Percentiles rank a stretch among this genome's conserved stretches.
Conservation (phyloP, 305 asterid genomes). For the Solanum hybrid region DNA sequence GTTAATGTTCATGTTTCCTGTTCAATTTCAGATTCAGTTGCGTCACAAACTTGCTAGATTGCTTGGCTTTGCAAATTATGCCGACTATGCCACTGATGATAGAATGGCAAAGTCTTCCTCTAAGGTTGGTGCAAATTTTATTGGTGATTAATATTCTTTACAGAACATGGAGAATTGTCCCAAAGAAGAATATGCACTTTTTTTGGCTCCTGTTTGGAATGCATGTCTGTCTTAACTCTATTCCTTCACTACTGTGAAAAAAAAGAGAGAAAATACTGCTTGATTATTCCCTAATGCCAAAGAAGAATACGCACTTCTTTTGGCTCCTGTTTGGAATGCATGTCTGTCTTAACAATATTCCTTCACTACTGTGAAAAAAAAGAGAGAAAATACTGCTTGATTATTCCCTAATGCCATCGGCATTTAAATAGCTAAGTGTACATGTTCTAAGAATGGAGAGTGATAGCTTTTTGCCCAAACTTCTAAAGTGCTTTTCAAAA, state of each 20-base stretch:
- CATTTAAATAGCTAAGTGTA: background rate
- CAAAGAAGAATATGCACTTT: background rate
- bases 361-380: too few species aligned
- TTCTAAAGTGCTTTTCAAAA: background rate
- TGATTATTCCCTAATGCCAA: background rate
- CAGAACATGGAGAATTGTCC: background rate
- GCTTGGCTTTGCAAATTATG: slow-evolving; percentile 81
- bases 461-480: background rate
- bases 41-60: slow-evolving; percentile 87
- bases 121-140: slow-evolving; percentile 45
- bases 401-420: too few species aligned
- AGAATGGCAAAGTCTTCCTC: slow-evolving; percentile 81
- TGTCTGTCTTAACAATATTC: too few species aligned
- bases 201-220: background rate
- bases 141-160: background rate
- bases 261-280: background rate
- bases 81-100: slow-evolving; percentile 55
- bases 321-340: too few species aligned
- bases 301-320: too few species aligned
- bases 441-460: background rate
- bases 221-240: background rate
- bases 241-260: background rate
- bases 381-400: too few species aligned
- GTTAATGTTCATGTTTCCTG: slow-evolving; percentile 9
- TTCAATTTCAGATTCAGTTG: slow-evolving; percentile 54